Evolutionary conservation across 2,329 filamentous ascomycete species (phyloP), one percentile per base, ranked within the genome.

Genomic region (Achaetomium macrosporum): DNA sequence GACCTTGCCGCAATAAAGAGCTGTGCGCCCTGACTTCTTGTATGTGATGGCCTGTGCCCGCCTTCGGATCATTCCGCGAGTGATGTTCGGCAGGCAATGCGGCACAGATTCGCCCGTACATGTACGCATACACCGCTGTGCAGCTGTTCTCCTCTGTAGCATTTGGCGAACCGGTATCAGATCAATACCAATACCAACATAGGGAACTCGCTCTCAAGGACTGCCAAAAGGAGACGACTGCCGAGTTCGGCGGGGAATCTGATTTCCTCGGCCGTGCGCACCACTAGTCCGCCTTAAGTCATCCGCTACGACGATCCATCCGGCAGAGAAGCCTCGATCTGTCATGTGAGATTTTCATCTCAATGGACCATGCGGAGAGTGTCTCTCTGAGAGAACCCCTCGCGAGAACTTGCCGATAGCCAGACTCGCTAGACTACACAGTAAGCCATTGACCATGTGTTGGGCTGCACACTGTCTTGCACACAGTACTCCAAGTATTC

Each of bases 191-290:
- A 25, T 25, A 25, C 25, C 25, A 25, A 25, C 4, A 4, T 25
- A 4, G 25, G 25, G 25, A 25, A 7, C 25, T 25, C 4, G 25
- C 29, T 37, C 20, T 43, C n/a, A n/a, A 46, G 25, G 25, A 25
- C 47, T 54, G 45, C 51, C 54, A 37, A 35, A 56, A 54, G 19
- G n/a, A 44, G 54, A 16, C 35, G 16, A 12, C 9, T 19, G 36
- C 25, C n/a, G 25, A 7, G 25, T 25, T 25, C 25, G 25, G 25
- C 25, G 25, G 25, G 20, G 39, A 39, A 35, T 40, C 44, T 25
- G 25, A 25, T 25, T 25, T 25, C 44, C 12, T 13, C 40, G 35
- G 5, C 51, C 45, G 51, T 53, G 51, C 51, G 40, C 45, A 19
- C 40, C 25, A 36, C 46, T 46, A 53, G n/a, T 2, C 45, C 42